Percentiles rank a stretch among this genome's conserved stretches.
phyloP scores from a whole-genome alignment of 768 basidiomycete genomes.

The Suillus hirtellus region DNA sequence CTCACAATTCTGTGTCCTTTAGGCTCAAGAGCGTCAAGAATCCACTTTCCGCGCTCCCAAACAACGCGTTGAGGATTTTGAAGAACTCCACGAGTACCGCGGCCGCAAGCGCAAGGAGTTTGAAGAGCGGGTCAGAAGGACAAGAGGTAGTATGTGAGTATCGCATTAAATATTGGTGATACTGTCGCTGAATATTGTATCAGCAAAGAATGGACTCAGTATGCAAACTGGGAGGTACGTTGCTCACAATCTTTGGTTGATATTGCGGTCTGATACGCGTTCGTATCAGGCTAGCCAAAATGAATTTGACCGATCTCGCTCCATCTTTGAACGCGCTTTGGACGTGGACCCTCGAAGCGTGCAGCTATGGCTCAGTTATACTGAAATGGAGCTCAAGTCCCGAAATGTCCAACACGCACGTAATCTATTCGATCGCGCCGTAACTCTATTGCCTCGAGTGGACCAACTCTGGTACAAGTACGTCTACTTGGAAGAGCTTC shows the following conservation, averaged over 20 bases:
- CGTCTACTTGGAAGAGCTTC: constrained; percentile 95
- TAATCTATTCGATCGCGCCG: constrained; percentile 95
- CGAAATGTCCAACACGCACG: constrained; percentile 97
- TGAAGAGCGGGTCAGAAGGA: constrained; percentile 83
- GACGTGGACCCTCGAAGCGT: constrained; percentile 91
- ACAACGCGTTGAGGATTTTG: constrained; percentile 95
- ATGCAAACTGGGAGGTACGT: constrained; percentile 81
- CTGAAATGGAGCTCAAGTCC: constrained; percentile 97
- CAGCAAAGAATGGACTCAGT: constrained; percentile 87
- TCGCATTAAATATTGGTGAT: background rate
- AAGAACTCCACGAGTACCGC: constrained; percentile 86
- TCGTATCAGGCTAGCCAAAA: constrained; percentile 81
- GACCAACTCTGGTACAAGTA: constrained; percentile 99
- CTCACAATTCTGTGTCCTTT: constrained; percentile 5
- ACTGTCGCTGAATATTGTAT: constrained; percentile 8
- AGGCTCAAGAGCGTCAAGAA: constrained; percentile 99
- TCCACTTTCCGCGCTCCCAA: constrained; percentile 87
- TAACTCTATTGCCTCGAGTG: constrained; percentile 93
- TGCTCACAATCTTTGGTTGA: background rate
- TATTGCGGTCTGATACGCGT: constrained; percentile 15
- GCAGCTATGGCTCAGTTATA: constrained; percentile 92
- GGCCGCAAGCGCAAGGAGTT: constrained; percentile 93
- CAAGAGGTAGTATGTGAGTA: constrained; percentile 76
- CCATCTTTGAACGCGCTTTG: constrained; percentile 94
- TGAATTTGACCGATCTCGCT: constrained; percentile 92